phyloP scores from a whole-genome alignment of 768 basidiomycete genomes.

The Mycena rebaudengoi region DNA sequence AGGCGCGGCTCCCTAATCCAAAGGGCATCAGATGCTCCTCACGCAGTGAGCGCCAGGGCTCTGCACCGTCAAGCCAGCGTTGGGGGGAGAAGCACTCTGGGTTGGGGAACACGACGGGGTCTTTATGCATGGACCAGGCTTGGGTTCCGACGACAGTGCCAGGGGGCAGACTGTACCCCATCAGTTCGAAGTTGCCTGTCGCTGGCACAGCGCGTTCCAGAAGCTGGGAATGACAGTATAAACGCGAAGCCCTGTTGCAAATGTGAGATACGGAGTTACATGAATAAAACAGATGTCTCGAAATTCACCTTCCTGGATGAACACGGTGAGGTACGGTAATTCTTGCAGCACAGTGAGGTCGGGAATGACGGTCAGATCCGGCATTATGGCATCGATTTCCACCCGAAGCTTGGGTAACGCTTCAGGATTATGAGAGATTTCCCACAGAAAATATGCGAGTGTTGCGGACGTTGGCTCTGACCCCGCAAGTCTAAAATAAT shows the following conservation, averaged over 20 bases:
- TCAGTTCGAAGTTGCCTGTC: slow-evolving; percentile 72
- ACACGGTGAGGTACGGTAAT: slow-evolving; percentile 61
- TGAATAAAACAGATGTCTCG: not conserved
- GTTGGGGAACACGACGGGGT: slow-evolving; percentile 70
- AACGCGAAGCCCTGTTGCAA: slow-evolving; percentile 64
- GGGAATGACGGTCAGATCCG: slow-evolving; percentile 66
- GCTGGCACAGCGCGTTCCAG: slow-evolving; percentile 82
- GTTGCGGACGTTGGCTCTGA: slow-evolving; percentile 79
- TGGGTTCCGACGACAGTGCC: slow-evolving; percentile 81
- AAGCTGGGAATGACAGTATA: slow-evolving; percentile 74
- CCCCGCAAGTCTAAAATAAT: slow-evolving; percentile 68
- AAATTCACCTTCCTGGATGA: slow-evolving; percentile 67
- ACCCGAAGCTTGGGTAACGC: slow-evolving; percentile 71
- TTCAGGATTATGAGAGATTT: slow-evolving; percentile 74
- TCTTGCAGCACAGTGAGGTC: slow-evolving; percentile 65
- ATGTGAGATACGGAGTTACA: not conserved
- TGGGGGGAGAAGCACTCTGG: slow-evolving; percentile 81
- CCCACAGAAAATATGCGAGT: slow-evolving; percentile 80
- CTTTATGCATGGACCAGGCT: slow-evolving; percentile 86
- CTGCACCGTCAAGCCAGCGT: slow-evolving; percentile 68
- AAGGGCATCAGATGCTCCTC: slow-evolving; percentile 78
- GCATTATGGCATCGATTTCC: slow-evolving; percentile 78
- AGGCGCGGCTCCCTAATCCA: slow-evolving; percentile 75
- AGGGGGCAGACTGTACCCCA: slow-evolving; percentile 80
- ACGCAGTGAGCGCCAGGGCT: slow-evolving; percentile 60